A percentile compares a stretch with the other conserved stretches of the same genome.
phyloP scores from a whole-genome alignment of 2,329 filamentous ascomycete species.

The Alternaria solani region DNA sequence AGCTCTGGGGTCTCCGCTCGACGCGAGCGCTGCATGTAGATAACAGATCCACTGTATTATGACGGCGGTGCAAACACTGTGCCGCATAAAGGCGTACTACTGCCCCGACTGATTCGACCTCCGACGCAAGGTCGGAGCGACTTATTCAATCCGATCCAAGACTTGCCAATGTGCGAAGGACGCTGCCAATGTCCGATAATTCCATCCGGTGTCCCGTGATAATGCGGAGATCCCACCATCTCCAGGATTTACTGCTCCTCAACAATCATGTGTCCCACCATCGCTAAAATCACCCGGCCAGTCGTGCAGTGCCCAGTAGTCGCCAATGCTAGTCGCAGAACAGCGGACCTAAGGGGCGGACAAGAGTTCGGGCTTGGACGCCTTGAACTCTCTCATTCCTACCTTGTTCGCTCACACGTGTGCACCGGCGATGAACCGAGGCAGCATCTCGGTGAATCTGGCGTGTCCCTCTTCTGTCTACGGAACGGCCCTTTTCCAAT shows the following conservation, averaged over 20 bases:
- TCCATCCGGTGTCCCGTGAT: conserved; percentile 5
- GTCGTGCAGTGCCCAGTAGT: not conserved
- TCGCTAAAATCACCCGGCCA: conserved; percentile 1
- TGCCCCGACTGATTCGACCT: conserved; percentile 1
- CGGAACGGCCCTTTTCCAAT: not conserved
- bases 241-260: conserved; percentile 7
- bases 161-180: conserved; percentile 4
- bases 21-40: not conserved
- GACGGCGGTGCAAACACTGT: not conserved
- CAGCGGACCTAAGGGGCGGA: not conserved
- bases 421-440: not conserved
- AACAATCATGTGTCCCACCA: conserved; percentile 16
- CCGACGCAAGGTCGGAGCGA: conserved; percentile 3
- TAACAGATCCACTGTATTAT: not conserved
- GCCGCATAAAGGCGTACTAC: conserved; percentile 4
- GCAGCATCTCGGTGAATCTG: not conserved
- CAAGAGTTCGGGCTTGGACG: not conserved
- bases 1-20: conserved; percentile 5
- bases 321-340: conserved; percentile 4
- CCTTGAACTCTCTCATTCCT: not conserved
- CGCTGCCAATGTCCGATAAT: conserved; percentile 12
- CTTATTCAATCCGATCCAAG: conserved; percentile 8
- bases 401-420: not conserved
- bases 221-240: conserved; percentile 12
- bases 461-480: not conserved